Percentiles rank a stretch among this genome's conserved stretches.
phyloP scores from a whole-genome alignment of 2,329 filamentous ascomycete species.

The Xylaria hypoxylon region DNA sequence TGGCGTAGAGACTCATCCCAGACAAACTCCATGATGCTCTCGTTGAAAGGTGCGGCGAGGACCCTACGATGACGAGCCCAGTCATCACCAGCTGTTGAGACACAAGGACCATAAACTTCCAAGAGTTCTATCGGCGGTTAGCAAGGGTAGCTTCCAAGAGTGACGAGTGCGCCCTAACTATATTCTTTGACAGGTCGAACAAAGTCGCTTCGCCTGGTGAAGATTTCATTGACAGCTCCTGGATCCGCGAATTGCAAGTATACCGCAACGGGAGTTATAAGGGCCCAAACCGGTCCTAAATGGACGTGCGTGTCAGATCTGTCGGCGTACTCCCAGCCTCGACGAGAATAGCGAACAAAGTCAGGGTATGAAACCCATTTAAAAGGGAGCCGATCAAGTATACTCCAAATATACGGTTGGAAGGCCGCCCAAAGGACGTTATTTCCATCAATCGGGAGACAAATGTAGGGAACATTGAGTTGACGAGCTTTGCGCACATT shows the following conservation, averaged over 20 bases:
- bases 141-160: not conserved
- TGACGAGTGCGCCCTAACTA: conserved; percentile 27
- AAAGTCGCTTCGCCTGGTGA: conserved; percentile 42
- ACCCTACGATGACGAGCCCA: conserved; percentile 49
- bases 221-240: conserved; percentile 42
- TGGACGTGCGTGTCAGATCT: conserved; percentile 29
- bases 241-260: conserved; percentile 44
- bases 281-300: conserved; percentile 45
- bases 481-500: not conserved
- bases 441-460: not conserved
- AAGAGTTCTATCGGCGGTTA: conserved; percentile 30
- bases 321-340: conserved; percentile 43
- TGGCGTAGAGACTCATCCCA: conserved; percentile 46
- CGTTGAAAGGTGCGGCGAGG: conserved; percentile 48
- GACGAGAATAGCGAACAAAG: conserved; percentile 45
- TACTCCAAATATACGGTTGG: not conserved
- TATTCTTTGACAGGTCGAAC: conserved; percentile 40
- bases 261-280: conserved; percentile 41
- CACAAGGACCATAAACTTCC: conserved; percentile 48
- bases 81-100: conserved; percentile 47
- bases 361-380: conserved; percentile 42
- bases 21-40: conserved; percentile 47
- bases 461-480: not conserved
- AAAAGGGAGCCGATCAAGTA: not conserved
- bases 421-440: not conserved